Evolutionary conservation across 2,329 filamentous ascomycete species (phyloP).

Genomic region (Ceratocystis smalleyi): DNA sequence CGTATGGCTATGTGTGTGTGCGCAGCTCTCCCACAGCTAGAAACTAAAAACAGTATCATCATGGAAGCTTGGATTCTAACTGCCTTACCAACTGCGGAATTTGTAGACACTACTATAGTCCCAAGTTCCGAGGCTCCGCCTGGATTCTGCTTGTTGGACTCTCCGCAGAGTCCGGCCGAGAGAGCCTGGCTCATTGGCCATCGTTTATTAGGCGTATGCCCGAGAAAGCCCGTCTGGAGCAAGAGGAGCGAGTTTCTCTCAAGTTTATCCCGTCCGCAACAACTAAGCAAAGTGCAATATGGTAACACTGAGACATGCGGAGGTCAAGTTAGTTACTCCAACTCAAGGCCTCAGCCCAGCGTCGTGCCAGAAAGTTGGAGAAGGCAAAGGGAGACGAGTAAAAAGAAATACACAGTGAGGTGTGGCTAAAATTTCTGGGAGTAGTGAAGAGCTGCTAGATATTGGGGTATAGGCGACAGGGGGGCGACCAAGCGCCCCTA

Average conservation of each 20-base stretch:
- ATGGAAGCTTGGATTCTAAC: slow-evolving; percentile 1
- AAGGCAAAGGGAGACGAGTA: background rate
- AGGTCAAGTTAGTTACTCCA: background rate
- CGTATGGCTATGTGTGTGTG: background rate
- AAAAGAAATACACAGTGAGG: background rate
- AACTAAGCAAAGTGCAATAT: background rate
- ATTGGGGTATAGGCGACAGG: background rate
- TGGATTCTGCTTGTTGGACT: background rate
- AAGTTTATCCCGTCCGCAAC: no score
- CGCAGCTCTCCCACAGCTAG: background rate
- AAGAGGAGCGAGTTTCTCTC: no score
- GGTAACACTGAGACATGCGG: background rate
- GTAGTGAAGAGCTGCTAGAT: no score
- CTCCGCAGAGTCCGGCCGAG: background rate
- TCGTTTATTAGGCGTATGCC: no score
- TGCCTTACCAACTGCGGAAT: background rate
- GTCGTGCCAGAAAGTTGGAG: background rate
- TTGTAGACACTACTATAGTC: background rate
- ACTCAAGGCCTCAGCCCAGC: background rate
- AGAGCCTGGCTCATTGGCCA: background rate
- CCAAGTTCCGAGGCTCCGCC: background rate
- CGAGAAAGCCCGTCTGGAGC: no score
- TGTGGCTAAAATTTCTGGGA: no score
- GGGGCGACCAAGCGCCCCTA: background rate
- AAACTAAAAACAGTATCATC: background rate